A percentile compares a stretch with the other conserved stretches of the same genome.
Evolutionary conservation across 805 yeast genomes (phyloP).

Genomic region (Kockiozyma suomiensis): DNA sequence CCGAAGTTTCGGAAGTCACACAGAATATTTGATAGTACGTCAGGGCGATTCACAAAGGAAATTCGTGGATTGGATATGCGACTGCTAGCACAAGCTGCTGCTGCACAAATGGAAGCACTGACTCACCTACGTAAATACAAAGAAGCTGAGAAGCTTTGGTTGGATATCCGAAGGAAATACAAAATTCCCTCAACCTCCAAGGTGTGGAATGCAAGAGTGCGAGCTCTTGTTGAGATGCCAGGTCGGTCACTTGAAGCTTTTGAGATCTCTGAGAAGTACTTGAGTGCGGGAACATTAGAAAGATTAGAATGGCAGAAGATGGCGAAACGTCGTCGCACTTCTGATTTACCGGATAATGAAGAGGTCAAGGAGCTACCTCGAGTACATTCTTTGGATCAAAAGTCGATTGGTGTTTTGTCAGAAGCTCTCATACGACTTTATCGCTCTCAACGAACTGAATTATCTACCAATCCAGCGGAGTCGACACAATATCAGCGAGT

Average conservation of each 20-base stretch:
- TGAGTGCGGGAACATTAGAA: neutral
- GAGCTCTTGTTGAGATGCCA: neutral
- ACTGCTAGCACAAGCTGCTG: constrained; percentile 6
- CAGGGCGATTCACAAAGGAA: neutral
- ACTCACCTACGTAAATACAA: neutral
- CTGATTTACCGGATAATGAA: neutral
- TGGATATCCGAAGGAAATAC: neutral
- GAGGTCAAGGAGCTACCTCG: neutral
- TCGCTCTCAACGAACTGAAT: neutral
- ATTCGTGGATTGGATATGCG: neutral
- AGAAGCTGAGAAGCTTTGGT: constrained; percentile 11
- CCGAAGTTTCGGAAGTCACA: neutral
- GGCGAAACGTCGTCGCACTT: neutral
- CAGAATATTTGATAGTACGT: constrained; percentile 3
- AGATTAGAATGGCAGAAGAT: neutral
- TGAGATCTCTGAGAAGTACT: neutral
- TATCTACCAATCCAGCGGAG: neutral
- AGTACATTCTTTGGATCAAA: neutral
- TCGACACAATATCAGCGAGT: neutral
- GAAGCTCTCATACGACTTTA: neutral
- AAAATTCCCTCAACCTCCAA: neutral
- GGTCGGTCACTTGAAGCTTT: neutral
- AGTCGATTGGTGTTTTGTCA: neutral
- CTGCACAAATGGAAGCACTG: constrained; percentile 12
- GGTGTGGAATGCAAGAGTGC: constrained; percentile 11